Conservation (phyloP, 768 basidiomycete species). For the Chlorophyllum brunneum region DNA sequence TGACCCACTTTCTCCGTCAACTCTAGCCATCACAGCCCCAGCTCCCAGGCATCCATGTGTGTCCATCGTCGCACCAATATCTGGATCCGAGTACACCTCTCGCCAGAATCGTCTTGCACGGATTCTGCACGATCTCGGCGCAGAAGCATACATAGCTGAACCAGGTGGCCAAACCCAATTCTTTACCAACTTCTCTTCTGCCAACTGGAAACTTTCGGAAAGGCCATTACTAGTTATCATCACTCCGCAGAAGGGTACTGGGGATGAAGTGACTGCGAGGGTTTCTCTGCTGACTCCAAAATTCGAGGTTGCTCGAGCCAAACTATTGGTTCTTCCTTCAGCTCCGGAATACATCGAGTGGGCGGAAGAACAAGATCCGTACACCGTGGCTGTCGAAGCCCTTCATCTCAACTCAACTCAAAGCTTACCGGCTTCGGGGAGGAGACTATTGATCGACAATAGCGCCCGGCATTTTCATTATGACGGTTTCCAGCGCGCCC, state of each 20-base stretch:
- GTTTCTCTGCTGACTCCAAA: conserved; percentile 68
- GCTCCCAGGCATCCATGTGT: conserved; percentile 26
- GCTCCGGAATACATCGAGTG: conserved; percentile 46
- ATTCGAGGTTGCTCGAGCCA: conserved; percentile 75
- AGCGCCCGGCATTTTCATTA: conserved; percentile 58
- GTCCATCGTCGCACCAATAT: conserved; percentile 39
- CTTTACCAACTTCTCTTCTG: conserved; percentile 65
- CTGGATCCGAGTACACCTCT: conserved; percentile 36
- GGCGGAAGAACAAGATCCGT: conserved; percentile 70
- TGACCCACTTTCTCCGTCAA: background rate
- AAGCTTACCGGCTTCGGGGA: conserved; percentile 18
- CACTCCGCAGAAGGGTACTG: conserved; percentile 29
- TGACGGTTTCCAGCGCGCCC: conserved; percentile 53
- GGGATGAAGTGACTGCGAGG: conserved; percentile 30
- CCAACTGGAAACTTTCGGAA: conserved; percentile 71
- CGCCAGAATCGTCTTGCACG: conserved; percentile 56
- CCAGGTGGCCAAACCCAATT: conserved; percentile 70
- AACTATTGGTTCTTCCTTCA: conserved; percentile 50
- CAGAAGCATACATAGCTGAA: conserved; percentile 73
- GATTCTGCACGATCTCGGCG: conserved; percentile 44
- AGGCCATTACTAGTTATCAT: conserved; percentile 72
- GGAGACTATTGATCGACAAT: conserved; percentile 57
- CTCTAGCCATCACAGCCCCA: conserved; percentile 18
- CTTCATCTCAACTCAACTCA: conserved; percentile 16
- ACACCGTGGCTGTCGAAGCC: conserved; percentile 38